Evolutionary conservation across 2,329 filamentous ascomycete species (phyloP), one percentile per base, ranked within the genome.

Genomic region (Colletotrichum lindemuthianum): DNA sequence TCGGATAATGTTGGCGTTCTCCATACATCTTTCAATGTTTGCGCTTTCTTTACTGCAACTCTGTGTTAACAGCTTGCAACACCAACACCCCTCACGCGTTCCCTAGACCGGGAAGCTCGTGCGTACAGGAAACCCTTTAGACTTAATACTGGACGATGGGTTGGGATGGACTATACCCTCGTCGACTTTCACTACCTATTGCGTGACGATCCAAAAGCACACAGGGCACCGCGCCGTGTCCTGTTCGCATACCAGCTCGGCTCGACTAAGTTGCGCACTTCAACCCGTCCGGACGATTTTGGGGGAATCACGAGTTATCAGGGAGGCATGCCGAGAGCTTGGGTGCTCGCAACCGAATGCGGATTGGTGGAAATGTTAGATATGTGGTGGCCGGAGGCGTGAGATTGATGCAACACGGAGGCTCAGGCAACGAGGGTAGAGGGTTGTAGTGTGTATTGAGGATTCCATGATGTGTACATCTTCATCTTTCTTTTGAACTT

Each of bases 71-170:
- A 65, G 59, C 32, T 67, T 64, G 66, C 59, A 48, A 48, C 36
- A 54, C 43, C 43, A 24, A 24, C 24, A 24, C 24, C 3, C 39
- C 32, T 53, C 65, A 57, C 60, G 58, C 56, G 55, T 56, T 64
- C 60, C 54, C 64, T 59, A 55, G 57, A 60, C 52, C 43, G 60
- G 65, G 67, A 63, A 60, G 41, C 69, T 71, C 71, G 72, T 77
- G 73, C 74, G 75, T 78, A 79, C 73, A 74, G 76, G 76, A 74
- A 52, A 77, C 73, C 67, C 72, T 70, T 72, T 80, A 81, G 78
- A 80, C 76, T 79, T 81, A 81, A 81, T 80, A 79, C 71, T 73
- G 52, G 67, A 68, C 59, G 63, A 60, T 45, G 60, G 64, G 65
- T 66, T 48, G 58, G 59, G 50, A 67, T 52, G 58, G 74, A 36